phyloP scores from a whole-genome alignment of 495 filamentous ascomycete species.

The Penicillium desertorum region DNA sequence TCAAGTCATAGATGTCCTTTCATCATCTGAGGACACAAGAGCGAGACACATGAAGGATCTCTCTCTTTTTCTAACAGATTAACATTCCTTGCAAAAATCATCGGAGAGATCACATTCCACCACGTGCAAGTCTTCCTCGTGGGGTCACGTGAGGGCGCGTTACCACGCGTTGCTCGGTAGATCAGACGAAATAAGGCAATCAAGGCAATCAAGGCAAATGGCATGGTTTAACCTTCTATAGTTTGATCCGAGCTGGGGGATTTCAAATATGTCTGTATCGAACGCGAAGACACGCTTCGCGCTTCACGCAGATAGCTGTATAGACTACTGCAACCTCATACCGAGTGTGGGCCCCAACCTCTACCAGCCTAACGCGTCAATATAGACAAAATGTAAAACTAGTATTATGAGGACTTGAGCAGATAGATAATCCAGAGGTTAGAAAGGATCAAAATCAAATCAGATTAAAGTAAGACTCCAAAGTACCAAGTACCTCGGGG shows the following conservation, averaged over 20 bases:
- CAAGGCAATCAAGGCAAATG: no score
- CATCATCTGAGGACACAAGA: not conserved
- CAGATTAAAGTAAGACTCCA: not conserved
- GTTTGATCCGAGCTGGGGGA: not conserved
- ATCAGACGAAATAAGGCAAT: not conserved
- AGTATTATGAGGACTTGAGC: not conserved
- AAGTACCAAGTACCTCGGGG: constrained; percentile 23
- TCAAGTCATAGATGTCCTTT: not conserved
- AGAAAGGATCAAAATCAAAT: not conserved
- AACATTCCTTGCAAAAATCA: not conserved
- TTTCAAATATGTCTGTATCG: not conserved
- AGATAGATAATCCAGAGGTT: not conserved
- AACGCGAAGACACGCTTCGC: constrained; percentile 2
- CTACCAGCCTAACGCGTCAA: not conserved
- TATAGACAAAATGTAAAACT: not conserved
- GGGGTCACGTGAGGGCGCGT: constrained; percentile 16
- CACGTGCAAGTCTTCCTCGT: constrained; percentile 7
- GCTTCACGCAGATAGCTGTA: constrained; percentile 1
- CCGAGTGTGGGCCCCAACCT: not conserved
- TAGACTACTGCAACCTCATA: constrained; percentile 5
- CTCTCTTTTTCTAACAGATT: not conserved
- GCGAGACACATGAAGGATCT: not conserved
- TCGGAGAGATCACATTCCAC: constrained; percentile 8
- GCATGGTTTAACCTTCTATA: not conserved
- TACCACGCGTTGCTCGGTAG: constrained; percentile 4